Percentiles rank a stretch among this genome's conserved stretches.
Conservation (phyloP, 2,329 filamentous ascomycete genomes). For the Lecanoromycetidae sp. region DNA sequence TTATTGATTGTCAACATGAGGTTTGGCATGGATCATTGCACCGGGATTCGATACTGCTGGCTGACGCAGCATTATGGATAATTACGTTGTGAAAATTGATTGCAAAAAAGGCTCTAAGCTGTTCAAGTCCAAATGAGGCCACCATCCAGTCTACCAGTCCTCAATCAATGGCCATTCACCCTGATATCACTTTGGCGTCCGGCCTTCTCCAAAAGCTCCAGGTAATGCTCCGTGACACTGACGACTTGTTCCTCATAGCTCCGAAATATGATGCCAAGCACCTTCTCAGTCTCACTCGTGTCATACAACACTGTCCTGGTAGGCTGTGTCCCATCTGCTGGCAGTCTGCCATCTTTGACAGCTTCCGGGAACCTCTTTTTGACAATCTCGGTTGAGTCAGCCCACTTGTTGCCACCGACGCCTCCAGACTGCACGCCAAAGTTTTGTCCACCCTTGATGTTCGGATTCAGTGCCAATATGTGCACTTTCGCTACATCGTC, state of each 20-base stretch:
- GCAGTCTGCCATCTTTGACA: slow-evolving; percentile 23
- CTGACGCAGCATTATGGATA: too few relatives aligned
- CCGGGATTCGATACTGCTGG: too few relatives aligned
- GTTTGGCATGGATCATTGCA: too few relatives aligned
- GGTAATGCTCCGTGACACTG: slow-evolving; percentile 26
- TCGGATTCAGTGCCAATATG: slow-evolving; percentile 27
- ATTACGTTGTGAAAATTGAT: too few relatives aligned
- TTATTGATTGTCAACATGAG: too few relatives aligned
- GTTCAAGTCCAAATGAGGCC: too few relatives aligned
- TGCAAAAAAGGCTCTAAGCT: too few relatives aligned
- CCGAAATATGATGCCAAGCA: slow-evolving; percentile 25
- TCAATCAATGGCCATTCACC: background rate
- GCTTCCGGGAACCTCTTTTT: slow-evolving; percentile 25
- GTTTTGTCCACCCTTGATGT: slow-evolving; percentile 25
- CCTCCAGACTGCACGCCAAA: slow-evolving; percentile 24
- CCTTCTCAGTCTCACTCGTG: slow-evolving; percentile 24
- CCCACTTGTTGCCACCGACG: slow-evolving; percentile 25
- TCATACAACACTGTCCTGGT: slow-evolving; percentile 24
- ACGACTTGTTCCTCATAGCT: slow-evolving; percentile 20
- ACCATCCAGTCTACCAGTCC: too few relatives aligned
- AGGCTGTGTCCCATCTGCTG: slow-evolving; percentile 23
- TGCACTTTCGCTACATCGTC: slow-evolving; percentile 32
- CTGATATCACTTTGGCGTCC: background rate
- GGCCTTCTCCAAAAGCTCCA: slow-evolving; percentile 21
- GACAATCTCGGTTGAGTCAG: slow-evolving; percentile 30